Conservation (phyloP, 495 filamentous ascomycete genomes). For the Podospora didyma region DNA sequence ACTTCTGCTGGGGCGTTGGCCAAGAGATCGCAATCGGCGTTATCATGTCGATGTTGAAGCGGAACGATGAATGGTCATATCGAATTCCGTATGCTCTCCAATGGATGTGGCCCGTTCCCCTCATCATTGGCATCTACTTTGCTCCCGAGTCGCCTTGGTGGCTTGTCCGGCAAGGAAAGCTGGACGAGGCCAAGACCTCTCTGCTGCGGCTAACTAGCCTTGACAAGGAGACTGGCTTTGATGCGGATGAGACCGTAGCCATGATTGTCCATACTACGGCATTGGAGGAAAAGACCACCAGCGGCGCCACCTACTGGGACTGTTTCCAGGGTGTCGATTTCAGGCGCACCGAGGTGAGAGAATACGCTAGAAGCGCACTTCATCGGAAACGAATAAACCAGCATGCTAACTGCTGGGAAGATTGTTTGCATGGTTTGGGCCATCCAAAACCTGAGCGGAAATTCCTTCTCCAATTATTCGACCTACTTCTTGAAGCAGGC, state of each 20-base stretch:
- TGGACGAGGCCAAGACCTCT: slow-evolving; percentile 63
- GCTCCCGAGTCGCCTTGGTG: slow-evolving; percentile 82
- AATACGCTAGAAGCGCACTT: too few species aligned
- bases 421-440: slow-evolving; percentile 79
- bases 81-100: slow-evolving; percentile 67
- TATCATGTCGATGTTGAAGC: slow-evolving; percentile 59
- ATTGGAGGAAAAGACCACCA: slow-evolving; percentile 65
- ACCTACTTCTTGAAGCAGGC: slow-evolving; percentile 76
- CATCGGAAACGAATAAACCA: too few species aligned
- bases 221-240: slow-evolving; percentile 56
- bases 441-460: slow-evolving; percentile 76
- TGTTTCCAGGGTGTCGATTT: slow-evolving; percentile 73
- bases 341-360: slow-evolving; percentile 58
- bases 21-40: slow-evolving; percentile 73
- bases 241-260: slow-evolving; percentile 70
- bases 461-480: slow-evolving; percentile 76
- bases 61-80: slow-evolving; percentile 56
- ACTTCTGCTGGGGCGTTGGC: slow-evolving; percentile 78
- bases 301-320: slow-evolving; percentile 65
- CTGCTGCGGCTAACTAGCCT: slow-evolving; percentile 62
- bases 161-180: slow-evolving; percentile 67
- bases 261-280: slow-evolving; percentile 85
- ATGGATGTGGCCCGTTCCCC: slow-evolving; percentile 81
- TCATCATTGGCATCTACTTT: slow-evolving; percentile 65
- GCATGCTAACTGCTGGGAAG: slow-evolving; percentile 1